Base-by-base conservation (phyloP, 1,139 yeast species). In the Sugiyamaella castrensis region DNA sequence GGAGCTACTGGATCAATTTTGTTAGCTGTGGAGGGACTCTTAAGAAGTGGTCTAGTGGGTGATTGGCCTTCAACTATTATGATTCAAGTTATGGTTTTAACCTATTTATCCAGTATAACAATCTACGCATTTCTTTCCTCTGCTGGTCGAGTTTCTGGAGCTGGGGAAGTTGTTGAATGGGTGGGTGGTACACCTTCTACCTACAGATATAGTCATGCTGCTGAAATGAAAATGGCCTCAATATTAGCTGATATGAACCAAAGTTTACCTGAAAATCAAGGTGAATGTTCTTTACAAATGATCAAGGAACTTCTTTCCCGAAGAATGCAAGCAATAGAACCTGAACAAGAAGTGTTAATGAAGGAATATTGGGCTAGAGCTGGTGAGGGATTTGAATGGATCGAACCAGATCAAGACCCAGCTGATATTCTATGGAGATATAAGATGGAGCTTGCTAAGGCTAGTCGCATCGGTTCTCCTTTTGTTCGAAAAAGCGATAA, bases 361-460 rank as follows among this genome's bases (percentile, higher is more conserved):
- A 82, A 84, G 61, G 89, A 87, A 47, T 85, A 84, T 65, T 85
- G 94, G 92, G 77, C 83, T 62, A 72, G 79, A 50, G 84, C 84
- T n/a, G 89, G 89, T 13, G 87, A 81, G 54, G 87, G 86, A 2
- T 85, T 84, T 59, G 82, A 80, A 55, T 85, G 94, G 94, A 82
- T 76, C 6, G 92, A 84, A 60, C 89, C 89, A 1, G 92, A 84
- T 61, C 82, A 81, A 59, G 91, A 84, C 61, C 91, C 91, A 0
- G 88, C 87, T 0, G 86, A 81, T 32, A 59, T 81, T 24, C 59
- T 76, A 30, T 82, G 87, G 87, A 69, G 73, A n/a, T 51, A 57
- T 6, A 60, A 62, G 46, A 59, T 65, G 64, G 66, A 66, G 32
- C 43, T 49, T 24, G 46, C 52, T 6, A 51, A 54, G 26, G 47